Evolutionary conservation across 2,329 filamentous ascomycete species (phyloP), one percentile per base, ranked within the genome.

Genomic region (Neonectria sp.): DNA sequence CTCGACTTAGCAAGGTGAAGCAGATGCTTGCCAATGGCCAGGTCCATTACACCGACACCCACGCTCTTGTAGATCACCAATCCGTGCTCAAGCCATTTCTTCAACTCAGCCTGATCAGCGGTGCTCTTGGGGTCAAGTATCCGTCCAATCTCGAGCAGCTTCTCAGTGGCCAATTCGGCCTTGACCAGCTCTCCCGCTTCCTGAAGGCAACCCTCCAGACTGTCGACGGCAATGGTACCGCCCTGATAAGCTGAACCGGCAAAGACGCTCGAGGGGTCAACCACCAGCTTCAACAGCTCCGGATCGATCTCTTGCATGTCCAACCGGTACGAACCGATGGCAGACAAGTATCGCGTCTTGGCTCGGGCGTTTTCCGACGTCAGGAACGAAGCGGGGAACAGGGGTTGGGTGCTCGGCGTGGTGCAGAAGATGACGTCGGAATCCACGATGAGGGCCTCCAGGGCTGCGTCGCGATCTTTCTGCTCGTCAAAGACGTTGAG

Each of bases 21-120:
- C 64, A 92, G 72, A 72, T 90, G 86, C 31, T 82, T 82, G 0
- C 89, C 90, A 6, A 91, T 88, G 3, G 90, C 86, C 40, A 93
- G 80, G 80, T 93, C 91, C 89, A 92, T 92, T 67, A 93, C 76
- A 0, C 90, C 90, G 61, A 92, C 77, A 0, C 91, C 91, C 3
- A 93, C 90, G 71, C 88, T 88, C 84, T 93, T 93, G 75, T 91
- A 93, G 37, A 93, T 88, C 1, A 92, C 87, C 76, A 92, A 90
- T 0, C 91, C 91, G 53, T 82, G 83, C 67, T 87, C 84, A 57
- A 92, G 74, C 89, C 90, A 92, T 40, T 90, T 86, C 46, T 82
- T 81, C 70, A 92, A 69, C 24, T 69, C 71, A 2, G 21, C 27
- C 0, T 69, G 59, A 8, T 56, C 63, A 0, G 59, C 24, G 0